A percentile compares a stretch with the other conserved stretches of the same genome.
Evolutionary conservation across 306 rosid genomes (phyloP).

Genomic region (Hippophae gyantsensis): DNA sequence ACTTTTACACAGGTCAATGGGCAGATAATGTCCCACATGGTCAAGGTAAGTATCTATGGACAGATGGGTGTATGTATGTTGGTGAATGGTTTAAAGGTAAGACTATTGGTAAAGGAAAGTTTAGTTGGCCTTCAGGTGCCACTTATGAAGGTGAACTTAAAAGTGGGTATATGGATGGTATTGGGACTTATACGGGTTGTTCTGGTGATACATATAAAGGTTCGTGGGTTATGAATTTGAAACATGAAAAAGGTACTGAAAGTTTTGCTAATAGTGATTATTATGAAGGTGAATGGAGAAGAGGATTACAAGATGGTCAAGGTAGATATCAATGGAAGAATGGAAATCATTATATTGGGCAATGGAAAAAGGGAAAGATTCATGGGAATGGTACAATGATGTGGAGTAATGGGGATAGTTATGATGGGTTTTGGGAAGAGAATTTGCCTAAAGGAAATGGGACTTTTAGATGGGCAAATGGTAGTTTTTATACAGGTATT

Average conservation of each 20-base stretch:
- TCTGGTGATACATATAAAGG: slow-evolving; percentile 72
- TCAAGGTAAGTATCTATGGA: slow-evolving; percentile 71
- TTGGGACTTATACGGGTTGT: slow-evolving; percentile 63
- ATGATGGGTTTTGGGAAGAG: slow-evolving; percentile 81
- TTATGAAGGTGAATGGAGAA: slow-evolving; percentile 87
- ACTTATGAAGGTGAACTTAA: slow-evolving; percentile 85
- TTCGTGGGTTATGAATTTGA: slow-evolving; percentile 68
- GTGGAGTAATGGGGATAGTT: slow-evolving; percentile 62
- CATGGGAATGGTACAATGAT: slow-evolving; percentile 67
- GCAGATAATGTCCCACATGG: slow-evolving; percentile 51
- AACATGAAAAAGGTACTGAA: slow-evolving; percentile 62
- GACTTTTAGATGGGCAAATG: slow-evolving; percentile 58
- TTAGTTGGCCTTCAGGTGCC: slow-evolving; percentile 94
- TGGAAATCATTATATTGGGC: slow-evolving; percentile 65
- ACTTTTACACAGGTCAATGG: slow-evolving; percentile 76
- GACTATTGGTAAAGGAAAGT: slow-evolving; percentile 60
- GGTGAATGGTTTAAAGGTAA: slow-evolving; percentile 79
- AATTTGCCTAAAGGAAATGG: slow-evolving; percentile 81
- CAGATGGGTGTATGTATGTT: slow-evolving; percentile 82
- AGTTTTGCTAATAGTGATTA: slow-evolving; percentile 70
- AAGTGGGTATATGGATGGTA: slow-evolving; percentile 62
- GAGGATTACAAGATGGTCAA: slow-evolving; percentile 66
- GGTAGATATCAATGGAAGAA: slow-evolving; percentile 85
- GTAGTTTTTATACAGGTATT: slow-evolving; percentile 61
- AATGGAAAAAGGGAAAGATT: slow-evolving; percentile 62